A percentile compares a stretch with the other conserved stretches of the same genome.
phyloP scores from a whole-genome alignment of 305 asterid genomes.

The Solanum hybrid region DNA sequence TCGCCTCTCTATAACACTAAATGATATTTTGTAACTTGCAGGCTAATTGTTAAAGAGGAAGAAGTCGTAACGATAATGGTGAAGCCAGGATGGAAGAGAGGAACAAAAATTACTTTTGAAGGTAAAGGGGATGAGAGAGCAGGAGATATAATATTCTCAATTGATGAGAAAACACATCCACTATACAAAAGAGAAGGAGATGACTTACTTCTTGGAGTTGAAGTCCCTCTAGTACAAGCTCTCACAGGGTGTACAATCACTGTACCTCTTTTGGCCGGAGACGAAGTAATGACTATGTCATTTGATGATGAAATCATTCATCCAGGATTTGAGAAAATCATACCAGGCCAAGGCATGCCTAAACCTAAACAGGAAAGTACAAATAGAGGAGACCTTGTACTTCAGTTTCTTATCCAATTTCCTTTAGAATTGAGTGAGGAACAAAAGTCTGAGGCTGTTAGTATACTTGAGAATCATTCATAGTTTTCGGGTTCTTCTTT shows the following conservation, averaged over 20 bases:
- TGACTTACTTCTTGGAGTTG: conserved; percentile 75
- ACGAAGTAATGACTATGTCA: conserved; percentile 29
- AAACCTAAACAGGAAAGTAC: conserved; percentile 29
- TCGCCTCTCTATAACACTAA: background rate
- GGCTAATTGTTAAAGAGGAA: conserved; percentile 62
- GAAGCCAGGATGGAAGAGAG: conserved; percentile 89
- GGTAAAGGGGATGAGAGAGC: conserved; percentile 91
- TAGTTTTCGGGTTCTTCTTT: background rate
- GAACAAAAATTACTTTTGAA: conserved; percentile 88
- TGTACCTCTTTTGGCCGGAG: conserved; percentile 76
- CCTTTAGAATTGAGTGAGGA: conserved; percentile 51
- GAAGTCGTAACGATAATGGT: conserved; percentile 61
- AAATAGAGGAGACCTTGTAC: conserved; percentile 68
- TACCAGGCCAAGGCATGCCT: conserved; percentile 89
- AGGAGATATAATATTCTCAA: conserved; percentile 67
- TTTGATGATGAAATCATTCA: conserved; percentile 60
- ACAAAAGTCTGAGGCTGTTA: conserved; percentile 43
- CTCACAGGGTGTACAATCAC: conserved; percentile 67
- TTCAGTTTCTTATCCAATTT: conserved; percentile 66
- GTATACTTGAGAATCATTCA: conserved; percentile 38
- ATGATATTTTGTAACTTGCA: conserved; percentile 10
- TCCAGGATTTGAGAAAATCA: conserved; percentile 67
- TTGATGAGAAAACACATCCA: conserved; percentile 71
- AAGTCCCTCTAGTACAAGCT: conserved; percentile 78
- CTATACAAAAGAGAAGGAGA: conserved; percentile 60